These are phyloP conservation scores for Obba rivulosa DNA, from an alignment of 768 basidiomycete genomes.

Conservation along the genomic window DNA sequence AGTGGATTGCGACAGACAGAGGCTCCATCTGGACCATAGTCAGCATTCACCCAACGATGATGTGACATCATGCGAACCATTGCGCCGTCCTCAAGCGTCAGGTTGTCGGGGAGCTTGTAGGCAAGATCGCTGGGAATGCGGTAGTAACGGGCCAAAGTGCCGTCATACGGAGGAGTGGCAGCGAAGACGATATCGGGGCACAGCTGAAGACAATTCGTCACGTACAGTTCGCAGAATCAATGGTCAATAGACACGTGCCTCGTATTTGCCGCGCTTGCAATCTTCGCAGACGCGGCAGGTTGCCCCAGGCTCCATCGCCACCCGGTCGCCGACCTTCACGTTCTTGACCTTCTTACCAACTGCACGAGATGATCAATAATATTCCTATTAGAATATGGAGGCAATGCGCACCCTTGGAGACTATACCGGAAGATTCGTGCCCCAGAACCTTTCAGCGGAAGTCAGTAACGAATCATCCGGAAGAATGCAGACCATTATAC, in stretches of 20 bases:
- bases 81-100: constrained; percentile 90
- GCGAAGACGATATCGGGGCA: constrained; percentile 86
- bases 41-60: background rate
- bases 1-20: constrained; percentile 87
- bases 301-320: constrained; percentile 89
- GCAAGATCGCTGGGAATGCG: constrained; percentile 80
- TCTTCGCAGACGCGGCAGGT: constrained; percentile 79
- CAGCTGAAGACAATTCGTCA: constrained; percentile 40
- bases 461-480: constrained; percentile 1
- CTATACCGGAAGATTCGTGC: constrained; percentile 84
- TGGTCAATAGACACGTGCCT: constrained; percentile 40
- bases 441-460: constrained; percentile 68
- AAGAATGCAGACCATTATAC: constrained; percentile 32
- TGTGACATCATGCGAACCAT: constrained; percentile 53
- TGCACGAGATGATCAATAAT: constrained; percentile 18
- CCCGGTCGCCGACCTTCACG: constrained; percentile 78
- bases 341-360: constrained; percentile 75
- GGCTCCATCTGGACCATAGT: constrained; percentile 72
- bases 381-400: background rate
- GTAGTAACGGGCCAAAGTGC: constrained; percentile 86
- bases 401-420: constrained; percentile 50
- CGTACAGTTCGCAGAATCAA: background rate
- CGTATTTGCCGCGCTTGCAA: constrained; percentile 81
- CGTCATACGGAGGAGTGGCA: constrained; percentile 91
- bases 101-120: constrained; percentile 75